Base-by-base conservation (phyloP, 352 stramenopile genomes). In the Blastocystis sp. region DNA sequence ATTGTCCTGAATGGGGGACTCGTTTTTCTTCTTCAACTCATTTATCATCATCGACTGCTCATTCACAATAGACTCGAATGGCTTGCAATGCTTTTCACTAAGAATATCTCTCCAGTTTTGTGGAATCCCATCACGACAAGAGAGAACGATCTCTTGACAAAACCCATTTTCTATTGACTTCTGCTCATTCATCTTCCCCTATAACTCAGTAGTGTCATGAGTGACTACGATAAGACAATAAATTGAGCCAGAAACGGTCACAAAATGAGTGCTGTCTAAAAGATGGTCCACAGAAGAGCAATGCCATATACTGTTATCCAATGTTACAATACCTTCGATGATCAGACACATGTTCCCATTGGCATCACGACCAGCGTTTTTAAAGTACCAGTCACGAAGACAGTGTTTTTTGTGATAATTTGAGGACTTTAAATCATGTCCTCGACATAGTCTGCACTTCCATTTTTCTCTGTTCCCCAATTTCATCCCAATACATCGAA, bases 191-290 rank as follows among this genome's bases (percentile, higher is more conserved):
- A n/a, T 20, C 26, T 66, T 55, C 11, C 13, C 73, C 50, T 47
- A 66, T 3, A 37, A 29, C 29, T 53, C 53, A 13, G 2, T 4
- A 26, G 34, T 84, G 3, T 68, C 50, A 37, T 84, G 50, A 20
- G 43, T 84, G 29, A 50, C 59, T 47, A 69, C 59, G 2, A 84
- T 47, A 29, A 53, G 73, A 29, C 73, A 66, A 9, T 76, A 76
- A 18, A 76, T 76, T 6, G 64, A 29, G 0, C 39, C 41, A 23
- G 20, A 53, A 20, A 29, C n/a, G 0, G 64, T 76, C 20, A 55
- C 15, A n/a, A 76, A 56, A 43, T 76, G 64, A 7, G 64, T 76
- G 9, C 11, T 5, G 34, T 76, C 64, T 18, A 76, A 2, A 9
- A 76, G 9, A 55, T 13, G 45, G 11, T 29, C 9, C 4, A 76